A percentile compares a stretch with the other conserved stretches of the same genome.
Evolutionary conservation across 2,329 filamentous ascomycete species (phyloP).

Genomic region (Corinectria fuckeliana): DNA sequence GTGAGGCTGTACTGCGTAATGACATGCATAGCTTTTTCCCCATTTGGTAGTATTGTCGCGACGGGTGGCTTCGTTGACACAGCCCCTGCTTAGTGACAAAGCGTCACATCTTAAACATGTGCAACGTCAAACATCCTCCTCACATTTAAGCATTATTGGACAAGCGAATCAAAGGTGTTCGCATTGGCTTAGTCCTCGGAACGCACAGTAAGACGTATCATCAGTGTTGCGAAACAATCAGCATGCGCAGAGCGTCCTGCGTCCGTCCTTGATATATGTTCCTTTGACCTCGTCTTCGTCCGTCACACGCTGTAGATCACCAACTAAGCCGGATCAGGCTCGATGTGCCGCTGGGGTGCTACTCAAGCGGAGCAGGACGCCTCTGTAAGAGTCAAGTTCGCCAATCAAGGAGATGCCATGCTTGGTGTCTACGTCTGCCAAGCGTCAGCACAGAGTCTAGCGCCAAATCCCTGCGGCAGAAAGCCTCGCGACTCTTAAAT

Average conservation of each 20-base stretch:
- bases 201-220: neutral
- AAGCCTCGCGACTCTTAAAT: neutral
- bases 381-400: neutral
- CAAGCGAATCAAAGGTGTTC: neutral
- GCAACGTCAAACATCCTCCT: neutral
- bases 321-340: slow-evolving; percentile 23
- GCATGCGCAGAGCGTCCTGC: neutral
- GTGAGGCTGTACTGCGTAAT: neutral
- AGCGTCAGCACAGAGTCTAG: neutral
- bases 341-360: slow-evolving; percentile 20
- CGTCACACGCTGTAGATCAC: neutral
- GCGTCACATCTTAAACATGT: neutral
- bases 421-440: neutral
- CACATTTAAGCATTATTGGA: neutral
- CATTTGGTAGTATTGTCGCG: neutral
- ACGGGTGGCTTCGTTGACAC: neutral
- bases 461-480: slow-evolving; percentile 3
- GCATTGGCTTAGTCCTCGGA: neutral
- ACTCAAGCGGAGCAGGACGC: neutral
- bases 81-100: neutral
- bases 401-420: neutral
- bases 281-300: neutral
- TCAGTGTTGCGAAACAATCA: neutral
- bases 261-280: neutral
- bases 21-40: neutral